phyloP scores from a whole-genome alignment of 305 asterid species.

The Solanum aculeatissimum region DNA sequence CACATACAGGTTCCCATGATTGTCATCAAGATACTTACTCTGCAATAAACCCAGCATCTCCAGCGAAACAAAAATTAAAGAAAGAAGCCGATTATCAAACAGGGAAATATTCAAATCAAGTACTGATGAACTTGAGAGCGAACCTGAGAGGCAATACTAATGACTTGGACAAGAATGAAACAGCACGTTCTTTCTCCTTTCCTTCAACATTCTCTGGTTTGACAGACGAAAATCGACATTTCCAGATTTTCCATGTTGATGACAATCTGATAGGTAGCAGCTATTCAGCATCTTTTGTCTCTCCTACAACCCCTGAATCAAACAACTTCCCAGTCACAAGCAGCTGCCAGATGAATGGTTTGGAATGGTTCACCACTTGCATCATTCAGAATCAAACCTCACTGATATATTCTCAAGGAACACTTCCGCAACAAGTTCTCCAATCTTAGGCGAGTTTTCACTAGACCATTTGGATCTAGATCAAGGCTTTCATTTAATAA shows the following conservation, averaged over 20 bases:
- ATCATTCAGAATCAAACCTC: background rate
- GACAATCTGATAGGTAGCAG: background rate
- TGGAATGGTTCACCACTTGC: background rate
- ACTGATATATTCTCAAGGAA: slow-evolving; percentile 1
- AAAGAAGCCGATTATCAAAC: background rate
- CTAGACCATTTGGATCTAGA: background rate
- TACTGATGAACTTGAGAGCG: background rate
- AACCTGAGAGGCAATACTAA: background rate
- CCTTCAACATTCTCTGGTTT: background rate
- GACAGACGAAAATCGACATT: background rate
- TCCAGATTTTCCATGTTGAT: background rate
- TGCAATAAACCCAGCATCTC: background rate
- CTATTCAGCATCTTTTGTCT: background rate
- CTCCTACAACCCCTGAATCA: background rate
- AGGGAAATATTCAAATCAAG: background rate
- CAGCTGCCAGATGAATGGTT: background rate
- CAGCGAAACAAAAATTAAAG: background rate
- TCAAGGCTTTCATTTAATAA: background rate
- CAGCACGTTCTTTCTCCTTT: background rate
- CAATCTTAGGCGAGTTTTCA: background rate
- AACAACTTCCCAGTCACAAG: background rate
- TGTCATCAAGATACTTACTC: slow-evolving; percentile 23
- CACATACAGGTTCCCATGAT: slow-evolving; percentile 41
- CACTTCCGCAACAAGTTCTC: slow-evolving; percentile 3
- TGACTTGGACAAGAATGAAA: background rate